Conservation (phyloP, 2,329 filamentous ascomycete species). For the Aspergillus amoenus region DNA sequence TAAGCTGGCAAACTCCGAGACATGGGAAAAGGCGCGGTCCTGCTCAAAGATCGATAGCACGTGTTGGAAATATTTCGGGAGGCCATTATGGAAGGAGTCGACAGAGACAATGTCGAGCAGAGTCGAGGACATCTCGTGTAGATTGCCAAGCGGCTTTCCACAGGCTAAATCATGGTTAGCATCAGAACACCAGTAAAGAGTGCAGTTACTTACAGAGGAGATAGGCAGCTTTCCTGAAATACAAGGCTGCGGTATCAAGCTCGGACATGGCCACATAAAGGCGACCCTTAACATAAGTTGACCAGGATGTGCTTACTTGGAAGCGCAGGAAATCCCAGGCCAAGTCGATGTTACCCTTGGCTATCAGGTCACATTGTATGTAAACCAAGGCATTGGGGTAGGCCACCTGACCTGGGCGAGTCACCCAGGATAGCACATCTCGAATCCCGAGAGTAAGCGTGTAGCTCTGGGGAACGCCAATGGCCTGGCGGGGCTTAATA, state of each 20-base stretch:
- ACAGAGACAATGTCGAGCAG: slow-evolving; percentile 76
- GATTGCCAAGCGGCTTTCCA: slow-evolving; percentile 45
- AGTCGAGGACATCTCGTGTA: slow-evolving; percentile 52
- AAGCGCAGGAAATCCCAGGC: slow-evolving; percentile 67
- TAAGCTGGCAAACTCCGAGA: slow-evolving; percentile 78
- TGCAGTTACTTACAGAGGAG: slow-evolving; percentile 69
- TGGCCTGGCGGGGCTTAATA: slow-evolving; percentile 43
- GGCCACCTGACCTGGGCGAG: slow-evolving; percentile 54
- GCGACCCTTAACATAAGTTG: slow-evolving; percentile 78
- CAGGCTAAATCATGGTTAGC: slow-evolving; percentile 35
- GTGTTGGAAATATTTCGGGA: slow-evolving; percentile 83
- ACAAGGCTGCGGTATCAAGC: slow-evolving; percentile 67
- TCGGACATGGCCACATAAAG: slow-evolving; percentile 73
- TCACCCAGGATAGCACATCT: slow-evolving; percentile 47
- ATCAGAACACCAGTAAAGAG: background rate
- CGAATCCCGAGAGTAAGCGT: slow-evolving; percentile 43
- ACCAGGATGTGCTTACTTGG: slow-evolving; percentile 58
- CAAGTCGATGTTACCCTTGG: slow-evolving; percentile 66
- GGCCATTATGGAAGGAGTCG: slow-evolving; percentile 65
- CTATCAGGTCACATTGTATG: slow-evolving; percentile 66
- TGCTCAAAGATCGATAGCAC: slow-evolving; percentile 79
- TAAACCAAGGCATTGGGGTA: slow-evolving; percentile 64
- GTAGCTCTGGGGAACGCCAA: slow-evolving; percentile 42
- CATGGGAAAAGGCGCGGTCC: slow-evolving; percentile 72
- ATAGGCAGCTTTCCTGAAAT: slow-evolving; percentile 80